These are phyloP conservation scores for Amniculicola lignicola DNA, from an alignment of 495 filamentous ascomycete species.

Conservation along the genomic window DNA sequence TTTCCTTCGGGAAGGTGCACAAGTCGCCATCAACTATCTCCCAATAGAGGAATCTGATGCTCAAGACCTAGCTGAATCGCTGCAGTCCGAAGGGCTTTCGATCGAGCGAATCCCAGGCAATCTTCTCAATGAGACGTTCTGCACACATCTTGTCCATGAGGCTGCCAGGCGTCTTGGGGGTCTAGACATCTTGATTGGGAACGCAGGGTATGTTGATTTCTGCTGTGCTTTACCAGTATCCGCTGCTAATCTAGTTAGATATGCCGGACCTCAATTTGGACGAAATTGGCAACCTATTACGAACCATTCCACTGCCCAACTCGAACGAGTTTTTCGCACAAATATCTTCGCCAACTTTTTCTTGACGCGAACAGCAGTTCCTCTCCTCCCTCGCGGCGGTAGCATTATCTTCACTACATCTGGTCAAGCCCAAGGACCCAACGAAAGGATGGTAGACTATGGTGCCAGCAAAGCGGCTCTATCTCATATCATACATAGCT, in stretches of 20 bases:
- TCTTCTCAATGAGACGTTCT: slow-evolving; percentile 59
- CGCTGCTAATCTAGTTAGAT: slow-evolving; percentile 63
- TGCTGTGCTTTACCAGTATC: too few relatives aligned
- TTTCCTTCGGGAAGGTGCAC: slow-evolving; percentile 79
- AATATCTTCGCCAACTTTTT: slow-evolving; percentile 43
- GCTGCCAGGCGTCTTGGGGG: slow-evolving; percentile 59
- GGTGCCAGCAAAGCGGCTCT: slow-evolving; percentile 79
- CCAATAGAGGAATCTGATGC: slow-evolving; percentile 75
- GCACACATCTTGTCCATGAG: slow-evolving; percentile 63
- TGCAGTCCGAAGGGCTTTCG: slow-evolving; percentile 60
- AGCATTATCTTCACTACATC: slow-evolving; percentile 80
- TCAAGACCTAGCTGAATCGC: slow-evolving; percentile 62
- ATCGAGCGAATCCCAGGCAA: slow-evolving; percentile 60
- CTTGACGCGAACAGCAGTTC: slow-evolving; percentile 71
- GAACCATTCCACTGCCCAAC: slow-evolving; percentile 58
- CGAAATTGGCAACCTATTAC: slow-evolving; percentile 27
- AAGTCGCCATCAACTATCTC: slow-evolving; percentile 67
- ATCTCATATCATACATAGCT: slow-evolving; percentile 71
- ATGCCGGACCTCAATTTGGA: slow-evolving; percentile 69
- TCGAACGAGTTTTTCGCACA: slow-evolving; percentile 50
- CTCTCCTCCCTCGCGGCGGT: slow-evolving; percentile 67
- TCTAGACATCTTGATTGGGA: slow-evolving; percentile 77
- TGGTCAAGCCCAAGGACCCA: slow-evolving; percentile 75
- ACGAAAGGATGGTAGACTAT: slow-evolving; percentile 80
- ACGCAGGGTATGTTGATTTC: slow-evolving; percentile 72